These are phyloP conservation scores for Thinopyrum elongatum DNA, from an alignment of 176 grass and related monocot genomes.

Conservation along the genomic window DNA sequence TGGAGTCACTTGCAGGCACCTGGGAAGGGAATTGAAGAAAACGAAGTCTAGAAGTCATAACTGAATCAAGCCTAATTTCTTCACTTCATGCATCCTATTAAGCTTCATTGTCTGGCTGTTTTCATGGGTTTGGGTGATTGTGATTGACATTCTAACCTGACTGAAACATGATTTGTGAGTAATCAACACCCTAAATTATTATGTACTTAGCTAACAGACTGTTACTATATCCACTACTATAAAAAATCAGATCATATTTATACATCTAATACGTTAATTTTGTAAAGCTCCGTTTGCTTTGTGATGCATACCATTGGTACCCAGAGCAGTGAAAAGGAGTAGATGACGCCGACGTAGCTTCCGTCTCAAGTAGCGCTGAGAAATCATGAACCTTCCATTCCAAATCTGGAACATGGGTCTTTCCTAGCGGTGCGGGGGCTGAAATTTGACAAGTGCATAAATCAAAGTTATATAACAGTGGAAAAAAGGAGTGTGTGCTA, in stretches of 20 bases:
- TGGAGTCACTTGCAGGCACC: background rate
- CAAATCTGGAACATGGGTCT: no score
- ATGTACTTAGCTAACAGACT: background rate
- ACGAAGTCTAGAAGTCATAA: background rate
- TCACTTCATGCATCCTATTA: background rate
- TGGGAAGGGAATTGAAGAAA: conserved; percentile 2
- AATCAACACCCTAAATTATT: background rate
- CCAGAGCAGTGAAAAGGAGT: background rate
- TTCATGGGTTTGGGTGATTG: background rate
- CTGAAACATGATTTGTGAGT: background rate
- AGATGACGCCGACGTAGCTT: background rate
- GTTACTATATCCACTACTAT: background rate
- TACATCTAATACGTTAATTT: background rate
- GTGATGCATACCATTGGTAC: background rate
- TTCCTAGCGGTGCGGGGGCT: background rate
- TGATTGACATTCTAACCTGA: background rate
- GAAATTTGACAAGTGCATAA: background rate
- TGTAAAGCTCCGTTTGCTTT: background rate
- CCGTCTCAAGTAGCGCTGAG: no score
- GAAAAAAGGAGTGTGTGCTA: background rate
- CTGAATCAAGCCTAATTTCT: background rate
- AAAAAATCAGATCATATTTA: background rate
- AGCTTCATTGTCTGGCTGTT: background rate
- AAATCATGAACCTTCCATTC: no score
- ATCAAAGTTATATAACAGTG: background rate